These are phyloP conservation scores for Schoenoplectus tabernaemontani DNA, from an alignment of 202 grass and related monocot species.

Conservation along the genomic window DNA sequence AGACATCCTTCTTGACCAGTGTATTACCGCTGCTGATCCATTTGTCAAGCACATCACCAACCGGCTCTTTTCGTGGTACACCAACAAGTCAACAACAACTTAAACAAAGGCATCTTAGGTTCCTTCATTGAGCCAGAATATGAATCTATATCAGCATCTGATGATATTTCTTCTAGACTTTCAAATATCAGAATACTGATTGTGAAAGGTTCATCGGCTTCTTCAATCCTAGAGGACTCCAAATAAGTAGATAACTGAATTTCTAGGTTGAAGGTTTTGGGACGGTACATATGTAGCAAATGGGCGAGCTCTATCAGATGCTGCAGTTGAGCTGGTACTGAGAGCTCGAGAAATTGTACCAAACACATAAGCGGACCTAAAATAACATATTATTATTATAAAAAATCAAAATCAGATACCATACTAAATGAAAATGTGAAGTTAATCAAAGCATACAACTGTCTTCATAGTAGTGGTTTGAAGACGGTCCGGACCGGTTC, in stretches of 20 bases:
- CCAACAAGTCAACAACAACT: slow-evolving; percentile 37
- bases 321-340: background rate
- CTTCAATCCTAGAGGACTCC: background rate
- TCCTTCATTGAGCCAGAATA: background rate
- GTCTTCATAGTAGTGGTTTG: background rate
- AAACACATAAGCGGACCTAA: background rate
- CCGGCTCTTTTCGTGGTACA: background rate
- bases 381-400: background rate
- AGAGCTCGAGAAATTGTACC: background rate
- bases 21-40: slow-evolving; percentile 41
- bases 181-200: background rate
- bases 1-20: slow-evolving; percentile 34
- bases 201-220: background rate
- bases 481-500: too few relatives aligned
- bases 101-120: slow-evolving; percentile 32
- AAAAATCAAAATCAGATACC: background rate
- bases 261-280: background rate
- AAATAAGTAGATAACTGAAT: background rate
- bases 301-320: background rate
- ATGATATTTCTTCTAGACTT: background rate
- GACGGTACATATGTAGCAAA: background rate
- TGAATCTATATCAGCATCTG: slow-evolving; percentile 3
- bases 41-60: slow-evolving; percentile 34
- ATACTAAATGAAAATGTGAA: background rate
- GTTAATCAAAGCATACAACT: background rate